These are phyloP conservation scores for Xerophyta viscosa DNA, from an alignment of 106 monocot genomes.

Conservation along the genomic window DNA sequence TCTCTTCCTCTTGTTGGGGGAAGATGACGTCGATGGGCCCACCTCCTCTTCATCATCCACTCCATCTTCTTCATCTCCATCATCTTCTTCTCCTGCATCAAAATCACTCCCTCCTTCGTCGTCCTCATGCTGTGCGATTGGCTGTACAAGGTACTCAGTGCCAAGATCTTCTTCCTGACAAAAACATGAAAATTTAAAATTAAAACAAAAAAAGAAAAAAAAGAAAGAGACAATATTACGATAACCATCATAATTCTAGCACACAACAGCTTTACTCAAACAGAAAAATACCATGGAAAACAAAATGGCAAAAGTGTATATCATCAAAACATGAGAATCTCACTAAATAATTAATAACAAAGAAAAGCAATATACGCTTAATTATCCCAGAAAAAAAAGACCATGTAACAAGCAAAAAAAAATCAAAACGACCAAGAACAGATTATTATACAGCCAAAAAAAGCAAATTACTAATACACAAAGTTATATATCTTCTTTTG, in stretches of 20 bases:
- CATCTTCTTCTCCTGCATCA: constrained; percentile 44
- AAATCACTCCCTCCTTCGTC: constrained; percentile 13
- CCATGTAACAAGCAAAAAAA: too few species aligned
- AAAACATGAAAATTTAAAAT: not conserved
- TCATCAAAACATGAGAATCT: too few species aligned
- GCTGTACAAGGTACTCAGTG: constrained; percentile 47
- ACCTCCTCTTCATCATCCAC: constrained; percentile 15
- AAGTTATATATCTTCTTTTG: too few species aligned
- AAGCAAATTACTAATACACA: too few species aligned
- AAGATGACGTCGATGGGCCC: constrained; percentile 29
- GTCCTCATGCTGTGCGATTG: constrained; percentile 21
- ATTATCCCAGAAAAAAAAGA: too few species aligned
- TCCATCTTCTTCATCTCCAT: constrained; percentile 29
- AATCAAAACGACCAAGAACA: too few species aligned
- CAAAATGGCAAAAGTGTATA: too few species aligned
- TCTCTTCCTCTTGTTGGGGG: constrained; percentile 48
- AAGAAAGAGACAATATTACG: not conserved
- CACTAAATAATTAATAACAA: too few species aligned
- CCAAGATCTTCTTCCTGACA: constrained; percentile 33
- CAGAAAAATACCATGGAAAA: too few species aligned
- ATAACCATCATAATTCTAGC: not conserved
- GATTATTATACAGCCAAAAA: too few species aligned
- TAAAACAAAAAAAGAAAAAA: not conserved
- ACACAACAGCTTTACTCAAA: too few species aligned
- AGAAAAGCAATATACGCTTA: too few species aligned